Evolutionary conservation across 345 rosid species (phyloP).

Genomic region (Geranium rotundifolium): DNA sequence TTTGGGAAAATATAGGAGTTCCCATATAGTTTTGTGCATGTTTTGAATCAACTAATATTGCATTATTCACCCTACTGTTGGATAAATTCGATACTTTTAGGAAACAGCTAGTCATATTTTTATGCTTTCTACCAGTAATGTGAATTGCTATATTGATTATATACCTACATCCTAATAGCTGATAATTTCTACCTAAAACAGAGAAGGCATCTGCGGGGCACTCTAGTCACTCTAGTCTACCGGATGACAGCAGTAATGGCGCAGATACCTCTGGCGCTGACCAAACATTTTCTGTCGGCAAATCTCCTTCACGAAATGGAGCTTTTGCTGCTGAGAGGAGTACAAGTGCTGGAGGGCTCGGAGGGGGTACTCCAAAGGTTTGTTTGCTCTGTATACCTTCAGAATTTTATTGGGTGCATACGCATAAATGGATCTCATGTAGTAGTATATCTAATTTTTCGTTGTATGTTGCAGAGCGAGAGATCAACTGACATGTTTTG

Average conservation of each 20-base stretch:
- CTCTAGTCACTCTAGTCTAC: conserved; percentile 16
- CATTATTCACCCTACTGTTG: too few relatives aligned
- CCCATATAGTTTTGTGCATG: too few relatives aligned
- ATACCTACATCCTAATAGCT: not conserved
- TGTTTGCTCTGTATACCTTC: conserved; percentile 5
- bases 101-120: not conserved
- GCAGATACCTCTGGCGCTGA: conserved; percentile 28
- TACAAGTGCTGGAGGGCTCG: conserved; percentile 60
- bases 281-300: conserved; percentile 39
- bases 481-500: conserved; percentile 57
- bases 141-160: too few relatives aligned
- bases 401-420: not conserved
- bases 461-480: conserved; percentile 63
- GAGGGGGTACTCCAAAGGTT: conserved; percentile 97
- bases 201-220: conserved; percentile 17
- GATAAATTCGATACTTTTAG: too few relatives aligned
- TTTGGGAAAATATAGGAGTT: too few relatives aligned
- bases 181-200: conserved; percentile 1
- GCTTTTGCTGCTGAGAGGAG: conserved; percentile 26
- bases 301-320: conserved; percentile 42
- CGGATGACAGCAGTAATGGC: conserved; percentile 18
- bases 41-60: too few relatives aligned
- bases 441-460: conserved; percentile 6
- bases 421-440: conserved; percentile 5
- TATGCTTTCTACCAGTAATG: too few relatives aligned